A percentile compares a stretch with the other conserved stretches of the same genome.
Evolutionary conservation across 495 filamentous ascomycete species (phyloP).

Genomic region (Copromyces sp.): DNA sequence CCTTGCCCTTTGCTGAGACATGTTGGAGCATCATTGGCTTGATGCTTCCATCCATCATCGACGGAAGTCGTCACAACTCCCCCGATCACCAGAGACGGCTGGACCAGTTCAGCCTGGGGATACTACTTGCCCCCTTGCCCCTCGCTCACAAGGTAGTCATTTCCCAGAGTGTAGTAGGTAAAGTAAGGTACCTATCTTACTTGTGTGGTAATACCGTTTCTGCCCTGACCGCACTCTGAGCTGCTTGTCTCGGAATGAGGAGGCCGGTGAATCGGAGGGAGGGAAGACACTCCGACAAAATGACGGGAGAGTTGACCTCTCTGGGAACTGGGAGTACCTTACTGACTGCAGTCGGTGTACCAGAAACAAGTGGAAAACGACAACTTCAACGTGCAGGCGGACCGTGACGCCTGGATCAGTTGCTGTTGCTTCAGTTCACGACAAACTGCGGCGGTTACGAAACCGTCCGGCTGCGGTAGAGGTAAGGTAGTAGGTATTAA

Average conservation of each 20-base stretch:
- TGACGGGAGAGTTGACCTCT: not conserved
- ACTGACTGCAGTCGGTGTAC: not conserved
- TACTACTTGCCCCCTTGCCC: not conserved
- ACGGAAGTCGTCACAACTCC: not conserved
- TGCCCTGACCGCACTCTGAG: not conserved
- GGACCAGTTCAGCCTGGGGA: not conserved
- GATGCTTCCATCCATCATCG: not conserved
- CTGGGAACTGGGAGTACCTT: not conserved
- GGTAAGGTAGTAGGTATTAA: not conserved
- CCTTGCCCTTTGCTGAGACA: not conserved
- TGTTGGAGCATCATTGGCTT: not conserved
- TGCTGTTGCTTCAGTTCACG: not conserved
- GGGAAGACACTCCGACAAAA: not conserved
- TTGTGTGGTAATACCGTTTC: not conserved
- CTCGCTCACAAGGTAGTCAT: not conserved
- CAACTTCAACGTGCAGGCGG: not conserved
- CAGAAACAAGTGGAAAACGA: not conserved
- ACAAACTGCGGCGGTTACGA: not conserved
- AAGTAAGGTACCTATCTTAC: not conserved
- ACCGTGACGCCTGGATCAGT: not conserved
- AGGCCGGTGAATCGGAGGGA: not conserved
- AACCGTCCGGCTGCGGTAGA: not conserved
- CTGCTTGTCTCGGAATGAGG: not conserved
- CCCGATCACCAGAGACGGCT: not conserved
- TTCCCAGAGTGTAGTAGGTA: not conserved